phyloP scores from a whole-genome alignment of 495 filamentous ascomycete species.

The Bacidia gigantensis region DNA sequence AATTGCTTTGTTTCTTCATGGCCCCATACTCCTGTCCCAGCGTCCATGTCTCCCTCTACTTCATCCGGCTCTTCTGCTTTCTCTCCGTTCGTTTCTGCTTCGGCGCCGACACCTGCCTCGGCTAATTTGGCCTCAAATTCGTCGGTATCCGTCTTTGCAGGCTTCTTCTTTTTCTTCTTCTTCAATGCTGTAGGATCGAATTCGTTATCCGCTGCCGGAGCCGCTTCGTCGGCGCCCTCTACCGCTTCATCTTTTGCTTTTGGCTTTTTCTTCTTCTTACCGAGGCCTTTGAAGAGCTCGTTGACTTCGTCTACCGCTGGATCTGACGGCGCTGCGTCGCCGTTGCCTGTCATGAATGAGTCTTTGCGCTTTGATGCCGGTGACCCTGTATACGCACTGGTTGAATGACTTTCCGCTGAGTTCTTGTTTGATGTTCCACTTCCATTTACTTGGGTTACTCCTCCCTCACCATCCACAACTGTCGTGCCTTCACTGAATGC shows the following conservation, averaged over 20 bases:
- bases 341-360: slow-evolving; percentile 19
- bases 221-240: slow-evolving; percentile 39
- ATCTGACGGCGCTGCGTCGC: slow-evolving; percentile 28
- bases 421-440: slow-evolving; percentile 49
- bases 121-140: slow-evolving; percentile 76
- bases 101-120: slow-evolving; percentile 49
- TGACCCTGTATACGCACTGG: slow-evolving; percentile 35
- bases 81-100: slow-evolving; percentile 27
- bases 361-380: neutral
- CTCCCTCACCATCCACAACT: slow-evolving; percentile 74
- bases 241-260: slow-evolving; percentile 46
- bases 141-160: slow-evolving; percentile 50
- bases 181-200: slow-evolving; percentile 68
- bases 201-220: slow-evolving; percentile 47
- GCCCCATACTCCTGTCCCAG: slow-evolving; percentile 88
- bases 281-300: slow-evolving; percentile 67
- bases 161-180: slow-evolving; percentile 96
- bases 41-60: slow-evolving; percentile 63
- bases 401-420: slow-evolving; percentile 54
- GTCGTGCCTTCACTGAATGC: slow-evolving; percentile 74
- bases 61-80: slow-evolving; percentile 36
- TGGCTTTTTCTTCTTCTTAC: slow-evolving; percentile 72
- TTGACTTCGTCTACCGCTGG: slow-evolving; percentile 58
- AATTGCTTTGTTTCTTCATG: slow-evolving; percentile 65
- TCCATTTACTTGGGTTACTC: slow-evolving; percentile 55